A percentile compares a stretch with the other conserved stretches of the same genome.
phyloP scores from a whole-genome alignment of 768 basidiomycete genomes.

The Kwoniella dejecticola region DNA sequence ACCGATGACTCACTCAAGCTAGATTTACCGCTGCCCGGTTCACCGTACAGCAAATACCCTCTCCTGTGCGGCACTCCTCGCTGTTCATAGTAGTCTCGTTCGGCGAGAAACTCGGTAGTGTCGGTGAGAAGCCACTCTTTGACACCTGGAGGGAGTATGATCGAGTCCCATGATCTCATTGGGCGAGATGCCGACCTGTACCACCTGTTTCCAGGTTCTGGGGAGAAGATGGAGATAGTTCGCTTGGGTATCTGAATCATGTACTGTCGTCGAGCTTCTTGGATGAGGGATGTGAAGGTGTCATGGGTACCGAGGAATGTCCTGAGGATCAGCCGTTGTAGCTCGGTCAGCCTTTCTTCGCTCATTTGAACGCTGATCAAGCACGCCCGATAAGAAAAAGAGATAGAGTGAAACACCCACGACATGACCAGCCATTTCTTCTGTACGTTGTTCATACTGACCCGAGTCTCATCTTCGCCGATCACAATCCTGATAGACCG shows the following conservation, averaged over 20 bases:
- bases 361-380: no score
- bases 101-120: slow-evolving; percentile 22
- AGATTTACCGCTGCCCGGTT: slow-evolving; percentile 33
- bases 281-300: slow-evolving; percentile 7
- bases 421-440: slow-evolving; percentile 8
- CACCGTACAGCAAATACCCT: slow-evolving; percentile 32
- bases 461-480: background rate
- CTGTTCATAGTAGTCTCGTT: slow-evolving; percentile 20
- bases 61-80: slow-evolving; percentile 25
- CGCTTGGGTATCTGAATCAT: background rate
- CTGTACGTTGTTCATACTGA: background rate
- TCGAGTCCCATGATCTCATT: slow-evolving; percentile 25
- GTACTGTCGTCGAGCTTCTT: background rate
- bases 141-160: slow-evolving; percentile 20
- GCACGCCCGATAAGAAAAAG: no score
- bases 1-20: slow-evolving; percentile 19
- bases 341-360: no score
- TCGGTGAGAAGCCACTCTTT: slow-evolving; percentile 27
- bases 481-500: slow-evolving; percentile 9
- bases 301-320: slow-evolving; percentile 12
- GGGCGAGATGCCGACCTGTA: slow-evolving; percentile 1
- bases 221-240: slow-evolving; percentile 4
- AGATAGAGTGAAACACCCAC: background rate
- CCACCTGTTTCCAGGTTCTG: background rate
- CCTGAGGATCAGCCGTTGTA: no score